Evolutionary conservation across 176 grass and related monocot species (phyloP), one percentile per base, ranked within the genome.

Genomic region (Oryza longistaminata): DNA sequence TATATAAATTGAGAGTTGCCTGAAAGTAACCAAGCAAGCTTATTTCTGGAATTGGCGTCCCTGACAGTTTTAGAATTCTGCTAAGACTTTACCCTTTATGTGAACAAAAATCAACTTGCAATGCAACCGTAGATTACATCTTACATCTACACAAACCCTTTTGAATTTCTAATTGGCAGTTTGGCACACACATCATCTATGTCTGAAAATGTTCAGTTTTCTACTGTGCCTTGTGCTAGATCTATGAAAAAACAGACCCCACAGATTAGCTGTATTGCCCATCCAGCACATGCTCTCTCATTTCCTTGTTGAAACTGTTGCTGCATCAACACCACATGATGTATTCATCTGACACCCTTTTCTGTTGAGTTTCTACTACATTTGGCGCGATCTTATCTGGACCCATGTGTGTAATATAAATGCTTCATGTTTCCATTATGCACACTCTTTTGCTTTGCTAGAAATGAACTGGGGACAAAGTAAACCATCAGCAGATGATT

Each of bases 321-420:
- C 70, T 73, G 10, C 78, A 60, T 88, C 60, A 48, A 50, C 49
- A 42, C 60, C 25, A 9, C 87, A 68, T 66, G 64, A 61, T 88
- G 42, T 77, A 82, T 58, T n/a, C 53, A 37, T 69, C 88, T 78
- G 68, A 84, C 48, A 79, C 48, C 67, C 19, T 84, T 65, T 73
- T 82, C 35, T 78, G 74, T 73, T 90, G 73, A 82, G 74, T 68
- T 66, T 78, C 66, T 74, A 68, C 88, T 79, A 68, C 79, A 90
- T 89, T 74, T 75, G 71, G 76, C 35, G 48, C 14, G 6, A 74
- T 13, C 60, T 78, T 74, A 49, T 25, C 60, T 53, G 46, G 65
- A 82, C 58, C 44, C 19, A 55, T 55, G 55, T 61, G 4, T 61
- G 61, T 37, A 77, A 50, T 33, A 71, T 31, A 81, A 81, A 85